Base-by-base conservation (phyloP, 1,284 basidiomycete species). In the Mixia osmundae region DNA sequence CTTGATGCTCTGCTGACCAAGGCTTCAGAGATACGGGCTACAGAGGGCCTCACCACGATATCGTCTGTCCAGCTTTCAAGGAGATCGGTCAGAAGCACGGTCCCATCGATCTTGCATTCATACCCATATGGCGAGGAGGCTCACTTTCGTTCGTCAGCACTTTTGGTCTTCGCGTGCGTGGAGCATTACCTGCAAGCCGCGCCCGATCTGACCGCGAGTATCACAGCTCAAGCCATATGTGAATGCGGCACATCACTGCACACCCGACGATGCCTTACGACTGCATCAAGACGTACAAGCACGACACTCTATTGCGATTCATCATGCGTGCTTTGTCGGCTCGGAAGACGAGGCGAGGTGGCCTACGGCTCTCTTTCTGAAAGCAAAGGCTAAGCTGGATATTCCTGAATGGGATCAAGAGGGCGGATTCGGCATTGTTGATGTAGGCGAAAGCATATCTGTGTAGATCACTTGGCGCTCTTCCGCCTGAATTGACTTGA, bases 81-180 rank as follows among this genome's bases (percentile, higher is more conserved):
- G 51, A 50, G 32, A 43, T 53, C 15, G 50, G 51, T 3, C 18
- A 41, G 15, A 44, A 42, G 36, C 49, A 37, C 19, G 51, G 50
- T 0, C 50, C 50, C 3, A 47, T 53, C 30, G 51, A 53, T 38
- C 34, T 51, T 7, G 42, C 49, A 4, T 49, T 49, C 27, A 43
- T 53, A 3, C 51, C 51, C 12, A 50, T 53, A 20, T 53, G 51
- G 51, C 42, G 51, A 11, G 51, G 51, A 10, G 51, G 49, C 0
- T 43, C 42, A 14, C 38, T 53, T 1, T 43, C 46, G 2, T 48
- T 51, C 25, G 41, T 53, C 8, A 44, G 41, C 11, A 47, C 42
- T 25, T 37, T 46, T 10, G 50, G 50, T 0, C 22, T 51, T 11
- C 35, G 51, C 15, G 50, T 51, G 15, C 28, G 45, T 23, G 6